Conservation (phyloP, 441 rosid species). For the Lagerstroemia fauriei region DNA sequence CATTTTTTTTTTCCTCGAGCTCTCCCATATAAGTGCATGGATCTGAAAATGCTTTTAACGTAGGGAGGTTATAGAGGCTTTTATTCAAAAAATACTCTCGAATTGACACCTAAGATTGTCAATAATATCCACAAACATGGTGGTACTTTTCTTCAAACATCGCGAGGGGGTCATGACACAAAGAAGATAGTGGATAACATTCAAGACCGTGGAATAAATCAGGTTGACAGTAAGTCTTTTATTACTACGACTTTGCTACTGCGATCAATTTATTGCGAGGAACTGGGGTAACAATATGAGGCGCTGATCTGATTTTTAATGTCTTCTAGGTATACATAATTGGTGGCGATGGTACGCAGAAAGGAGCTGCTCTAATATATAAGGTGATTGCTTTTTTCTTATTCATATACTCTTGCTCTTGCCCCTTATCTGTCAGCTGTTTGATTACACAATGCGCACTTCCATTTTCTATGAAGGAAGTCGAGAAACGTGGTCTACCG, state of each 20-base stretch:
- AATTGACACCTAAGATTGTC: constrained; percentile 60
- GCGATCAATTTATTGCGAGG: constrained; percentile 3
- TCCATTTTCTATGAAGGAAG: constrained; percentile 52
- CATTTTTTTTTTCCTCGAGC: neutral
- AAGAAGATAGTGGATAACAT: constrained; percentile 69
- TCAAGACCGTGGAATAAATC: constrained; percentile 69
- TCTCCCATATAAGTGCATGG: constrained; percentile 2
- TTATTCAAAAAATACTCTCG: constrained; percentile 58
- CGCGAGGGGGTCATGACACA: constrained; percentile 77
- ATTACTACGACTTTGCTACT: neutral
- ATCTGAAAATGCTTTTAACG: constrained; percentile 14
- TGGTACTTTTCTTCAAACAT: constrained; percentile 63
- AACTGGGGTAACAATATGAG: constrained; percentile 2
- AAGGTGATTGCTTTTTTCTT: constrained; percentile 39
- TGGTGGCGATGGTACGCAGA: constrained; percentile 76
- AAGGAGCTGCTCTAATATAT: constrained; percentile 61
- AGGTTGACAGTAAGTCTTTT: constrained; percentile 40
- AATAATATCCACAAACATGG: constrained; percentile 73
- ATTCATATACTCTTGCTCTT: neutral
- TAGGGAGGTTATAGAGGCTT: constrained; percentile 69
- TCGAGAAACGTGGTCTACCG: constrained; percentile 68
- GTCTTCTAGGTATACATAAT: constrained; percentile 60
- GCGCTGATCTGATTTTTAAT: constrained; percentile 1
- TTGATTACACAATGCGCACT: neutral
- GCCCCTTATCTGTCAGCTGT: neutral